A percentile compares a stretch with the other conserved stretches of the same genome.
Evolutionary conservation across 768 basidiomycete genomes (phyloP).

Genomic region (Leccinum variicolor): DNA sequence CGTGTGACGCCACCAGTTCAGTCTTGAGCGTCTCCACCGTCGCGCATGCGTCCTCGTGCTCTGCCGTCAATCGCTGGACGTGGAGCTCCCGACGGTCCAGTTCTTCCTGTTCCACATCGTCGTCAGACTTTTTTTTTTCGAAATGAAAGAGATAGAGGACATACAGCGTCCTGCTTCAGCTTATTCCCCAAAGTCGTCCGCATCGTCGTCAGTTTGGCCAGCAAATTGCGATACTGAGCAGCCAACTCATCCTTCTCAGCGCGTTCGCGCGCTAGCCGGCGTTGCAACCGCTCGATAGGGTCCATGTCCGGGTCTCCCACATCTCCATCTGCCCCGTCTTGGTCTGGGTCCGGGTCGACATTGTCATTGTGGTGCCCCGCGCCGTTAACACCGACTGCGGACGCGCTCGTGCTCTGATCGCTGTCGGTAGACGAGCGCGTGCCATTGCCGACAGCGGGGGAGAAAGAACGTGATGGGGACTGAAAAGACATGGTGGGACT

Average conservation of each 20-base stretch:
- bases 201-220: conserved; percentile 91
- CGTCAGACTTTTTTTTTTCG: too few relatives aligned
- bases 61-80: conserved; percentile 71
- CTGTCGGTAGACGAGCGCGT: conserved; percentile 41
- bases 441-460: conserved; percentile 20
- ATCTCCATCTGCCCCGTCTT: conserved; percentile 23
- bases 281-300: conserved; percentile 58
- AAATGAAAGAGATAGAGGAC: conserved; percentile 28
- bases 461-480: conserved; percentile 33
- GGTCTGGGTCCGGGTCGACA: conserved; percentile 36
- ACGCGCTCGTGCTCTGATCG: conserved; percentile 34
- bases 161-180: conserved; percentile 92
- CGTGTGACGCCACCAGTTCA: conserved; percentile 74
- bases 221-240: conserved; percentile 78
- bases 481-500: conserved; percentile 16
- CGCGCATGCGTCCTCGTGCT: conserved; percentile 67
- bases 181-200: conserved; percentile 91
- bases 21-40: conserved; percentile 78
- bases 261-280: conserved; percentile 69
- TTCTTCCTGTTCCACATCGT: conserved; percentile 74
- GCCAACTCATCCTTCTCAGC: conserved; percentile 90
- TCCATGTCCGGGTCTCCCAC: conserved; percentile 39
- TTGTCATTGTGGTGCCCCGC: conserved; percentile 25
- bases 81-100: conserved; percentile 89
- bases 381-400: conserved; percentile 29